Conservation (phyloP, 83 land plant genomes). For the Thuja plicata region DNA sequence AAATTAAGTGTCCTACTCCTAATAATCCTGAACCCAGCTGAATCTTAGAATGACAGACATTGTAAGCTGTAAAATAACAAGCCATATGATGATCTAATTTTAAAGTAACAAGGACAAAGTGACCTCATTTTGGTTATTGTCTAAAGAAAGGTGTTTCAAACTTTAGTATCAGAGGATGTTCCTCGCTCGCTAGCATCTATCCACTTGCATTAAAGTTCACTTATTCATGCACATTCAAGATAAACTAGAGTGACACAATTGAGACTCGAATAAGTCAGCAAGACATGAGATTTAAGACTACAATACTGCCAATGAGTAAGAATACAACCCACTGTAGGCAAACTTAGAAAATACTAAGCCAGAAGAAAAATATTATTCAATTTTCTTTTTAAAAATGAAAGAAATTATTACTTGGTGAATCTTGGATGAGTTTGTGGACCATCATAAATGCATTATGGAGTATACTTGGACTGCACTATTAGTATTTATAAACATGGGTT, state of each 20-base stretch:
- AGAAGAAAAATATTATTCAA: too few relatives aligned
- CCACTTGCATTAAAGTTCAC: neutral
- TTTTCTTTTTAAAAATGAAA: too few relatives aligned
- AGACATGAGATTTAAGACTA: neutral
- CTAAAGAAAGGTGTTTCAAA: neutral
- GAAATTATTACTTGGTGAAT: too few relatives aligned
- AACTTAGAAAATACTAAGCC: neutral
- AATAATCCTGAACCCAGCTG: constrained; percentile 1
- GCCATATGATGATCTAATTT: neutral
- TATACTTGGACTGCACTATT: neutral
- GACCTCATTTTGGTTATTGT: neutral
- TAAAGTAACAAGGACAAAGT: neutral
- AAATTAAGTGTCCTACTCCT: constrained; percentile 53
- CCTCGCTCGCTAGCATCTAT: neutral
- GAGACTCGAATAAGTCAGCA: neutral
- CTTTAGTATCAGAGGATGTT: neutral
- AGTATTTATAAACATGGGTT: too few relatives aligned
- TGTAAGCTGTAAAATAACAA: constrained; percentile 4
- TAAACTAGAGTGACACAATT: neutral
- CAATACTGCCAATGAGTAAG: neutral
- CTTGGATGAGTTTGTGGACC: neutral
- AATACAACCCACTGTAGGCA: neutral
- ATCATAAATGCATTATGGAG: neutral
- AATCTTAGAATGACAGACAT: neutral
- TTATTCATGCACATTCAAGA: neutral